These are phyloP conservation scores for Annulohypoxylon truncatum DNA, from an alignment of 2,329 filamentous ascomycete species.

Conservation along the genomic window DNA sequence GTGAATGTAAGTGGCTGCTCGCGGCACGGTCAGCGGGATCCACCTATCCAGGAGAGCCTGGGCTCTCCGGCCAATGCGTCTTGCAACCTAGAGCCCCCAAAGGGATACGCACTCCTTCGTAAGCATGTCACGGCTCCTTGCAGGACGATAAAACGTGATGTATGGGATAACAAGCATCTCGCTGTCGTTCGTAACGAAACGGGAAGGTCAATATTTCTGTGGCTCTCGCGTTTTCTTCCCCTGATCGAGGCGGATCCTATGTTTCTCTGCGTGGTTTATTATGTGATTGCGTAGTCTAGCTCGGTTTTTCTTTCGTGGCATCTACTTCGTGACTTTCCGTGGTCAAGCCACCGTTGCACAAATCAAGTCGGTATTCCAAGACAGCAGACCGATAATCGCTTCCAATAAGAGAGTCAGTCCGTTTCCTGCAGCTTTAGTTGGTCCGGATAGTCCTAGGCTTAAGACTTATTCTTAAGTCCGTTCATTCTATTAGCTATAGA, in stretches of 20 bases:
- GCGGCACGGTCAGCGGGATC: slow-evolving; percentile 22
- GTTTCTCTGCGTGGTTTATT: neutral
- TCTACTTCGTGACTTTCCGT: slow-evolving; percentile 6
- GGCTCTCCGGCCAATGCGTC: slow-evolving; percentile 20
- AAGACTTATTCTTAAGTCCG: neutral
- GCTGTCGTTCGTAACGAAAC: slow-evolving; percentile 3
- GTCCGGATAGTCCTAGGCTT: neutral
- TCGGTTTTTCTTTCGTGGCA: slow-evolving; percentile 7
- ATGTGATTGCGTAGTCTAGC: neutral
- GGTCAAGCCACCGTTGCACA: neutral
- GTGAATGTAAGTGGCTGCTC: slow-evolving; percentile 13
- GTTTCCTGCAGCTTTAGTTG: neutral
- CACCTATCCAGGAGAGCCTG: slow-evolving; percentile 12
- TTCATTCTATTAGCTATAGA: neutral
- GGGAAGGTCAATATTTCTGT: neutral
- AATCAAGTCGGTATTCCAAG: neutral
- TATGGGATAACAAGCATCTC: neutral
- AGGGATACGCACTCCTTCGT: slow-evolving; percentile 1
- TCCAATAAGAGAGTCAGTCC: neutral
- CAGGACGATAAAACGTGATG: slow-evolving; percentile 1
- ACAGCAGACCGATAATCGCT: neutral
- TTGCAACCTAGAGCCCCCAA: slow-evolving; percentile 1
- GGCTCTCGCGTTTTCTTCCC: neutral
- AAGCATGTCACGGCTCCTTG: slow-evolving; percentile 17
- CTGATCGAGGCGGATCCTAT: neutral